Base-by-base conservation (phyloP, 2,329 filamentous ascomycete species). In the Talaromyces sp. region DNA sequence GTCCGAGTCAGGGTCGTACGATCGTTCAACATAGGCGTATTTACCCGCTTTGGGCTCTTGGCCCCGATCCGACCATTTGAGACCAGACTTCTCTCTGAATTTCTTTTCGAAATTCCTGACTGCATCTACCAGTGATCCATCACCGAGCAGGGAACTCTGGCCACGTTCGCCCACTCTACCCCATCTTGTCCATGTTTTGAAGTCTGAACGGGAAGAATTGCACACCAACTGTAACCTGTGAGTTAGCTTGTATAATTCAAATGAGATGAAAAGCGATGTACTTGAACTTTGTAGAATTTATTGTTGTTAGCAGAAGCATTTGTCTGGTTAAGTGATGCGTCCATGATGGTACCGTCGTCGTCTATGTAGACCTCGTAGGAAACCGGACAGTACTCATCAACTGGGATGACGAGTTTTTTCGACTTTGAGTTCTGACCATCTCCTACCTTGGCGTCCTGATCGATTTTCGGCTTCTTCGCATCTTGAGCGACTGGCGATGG, bases 21-120 rank as follows among this genome's bases (percentile, higher is more conserved):
- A 89, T 49, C 84, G 84, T 75, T 96, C 90, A 11, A 96, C 82
- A 70, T 91, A 96, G 2, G 88, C 88, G 69, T 96, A 96, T 35
- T 82, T 86, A 0, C 82, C 74, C 13, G 75, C 75, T 67, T 84
- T 89, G 0, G 89, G 71, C 1, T 68, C 56, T 5, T 66, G 62
- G 32, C 75, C 64, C 14, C 83, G 76, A 57, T 84, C 69, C 6
- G 72, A 73, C 83, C 82, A 85, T 2, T 65, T 72, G 11, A 82
- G 72, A 9, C 82, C 82, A 3, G 81, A 78, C 65, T 86, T 85
- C 60, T 80, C 80, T 62, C 79, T 83, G 75, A 86, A 86, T 64
- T 85, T 86, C 63, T 79, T 81, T 55, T 82, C 71, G 65, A 84
- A 86, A 0, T 77, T 64, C 2, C 55, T 63, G 32, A 78, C 68